Percentiles rank a stretch among this genome's conserved stretches.
These are phyloP conservation scores for Vigna trinervia DNA, from an alignment of 306 rosid genomes.

Conservation along the genomic window DNA sequence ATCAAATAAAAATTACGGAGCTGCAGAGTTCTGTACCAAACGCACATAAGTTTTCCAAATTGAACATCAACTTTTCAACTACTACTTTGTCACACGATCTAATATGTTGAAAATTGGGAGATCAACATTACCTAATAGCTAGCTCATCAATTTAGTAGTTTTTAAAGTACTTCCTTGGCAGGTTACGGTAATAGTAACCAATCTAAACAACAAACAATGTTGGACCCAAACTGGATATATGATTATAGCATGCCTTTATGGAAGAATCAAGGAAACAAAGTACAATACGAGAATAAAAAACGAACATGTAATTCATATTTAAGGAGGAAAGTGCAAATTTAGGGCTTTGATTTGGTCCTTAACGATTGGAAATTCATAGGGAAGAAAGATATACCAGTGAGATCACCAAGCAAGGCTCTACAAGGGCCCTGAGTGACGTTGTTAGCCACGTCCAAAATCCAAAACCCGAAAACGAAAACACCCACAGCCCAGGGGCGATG, in stretches of 20 bases:
- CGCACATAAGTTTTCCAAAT: neutral
- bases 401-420: constrained; percentile 91
- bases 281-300: neutral
- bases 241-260: neutral
- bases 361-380: constrained; percentile 4
- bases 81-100: neutral
- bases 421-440: constrained; percentile 88
- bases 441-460: constrained; percentile 89
- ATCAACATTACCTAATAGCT: neutral
- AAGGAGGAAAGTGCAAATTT: neutral
- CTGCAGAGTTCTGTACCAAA: neutral
- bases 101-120: neutral
- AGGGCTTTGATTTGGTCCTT: neutral
- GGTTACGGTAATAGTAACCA: neutral
- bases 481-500: constrained; percentile 70
- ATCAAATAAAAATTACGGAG: neutral
- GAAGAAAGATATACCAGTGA: constrained; percentile 62
- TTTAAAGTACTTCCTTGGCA: neutral
- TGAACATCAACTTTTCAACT: neutral
- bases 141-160: neutral
- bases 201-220: neutral
- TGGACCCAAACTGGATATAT: neutral
- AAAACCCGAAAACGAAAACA: constrained; percentile 75
- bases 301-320: neutral
- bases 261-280: neutral